Conservation (phyloP, 2,329 filamentous ascomycete species). For the Phyllachora maydis region DNA sequence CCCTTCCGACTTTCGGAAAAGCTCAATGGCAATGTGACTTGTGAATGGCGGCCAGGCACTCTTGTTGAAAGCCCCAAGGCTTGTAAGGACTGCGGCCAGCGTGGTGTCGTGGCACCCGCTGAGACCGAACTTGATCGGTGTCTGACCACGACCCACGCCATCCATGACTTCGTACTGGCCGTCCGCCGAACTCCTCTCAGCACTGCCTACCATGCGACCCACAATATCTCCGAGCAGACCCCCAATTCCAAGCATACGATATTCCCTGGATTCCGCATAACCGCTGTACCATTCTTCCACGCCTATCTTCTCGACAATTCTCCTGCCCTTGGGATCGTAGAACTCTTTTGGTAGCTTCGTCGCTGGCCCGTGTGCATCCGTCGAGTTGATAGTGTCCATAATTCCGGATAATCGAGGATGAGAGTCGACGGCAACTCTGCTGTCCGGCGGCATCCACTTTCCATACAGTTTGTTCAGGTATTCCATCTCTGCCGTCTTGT, state of each 20-base stretch:
- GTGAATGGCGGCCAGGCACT: conserved; percentile 83
- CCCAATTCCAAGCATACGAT: conserved; percentile 77
- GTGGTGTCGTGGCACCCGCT: conserved; percentile 90
- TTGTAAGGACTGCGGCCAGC: conserved; percentile 56
- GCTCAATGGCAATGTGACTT: conserved; percentile 74
- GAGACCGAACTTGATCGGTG: conserved; percentile 50
- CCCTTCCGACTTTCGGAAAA: conserved; percentile 42
- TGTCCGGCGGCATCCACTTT: conserved; percentile 65
- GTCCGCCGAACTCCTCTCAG: conserved; percentile 34
- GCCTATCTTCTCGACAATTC: conserved; percentile 52
- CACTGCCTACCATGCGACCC: conserved; percentile 47
- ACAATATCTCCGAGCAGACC: conserved; percentile 68
- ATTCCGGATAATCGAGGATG: conserved; percentile 73
- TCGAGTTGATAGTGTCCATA: conserved; percentile 87
- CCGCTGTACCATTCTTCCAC: conserved; percentile 89
- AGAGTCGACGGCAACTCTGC: conserved; percentile 59
- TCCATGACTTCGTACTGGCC: conserved; percentile 25
- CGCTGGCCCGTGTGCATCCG: conserved; percentile 59
- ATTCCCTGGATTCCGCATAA: conserved; percentile 68
- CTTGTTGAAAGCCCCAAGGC: conserved; percentile 56
- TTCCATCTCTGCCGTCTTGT: conserved; percentile 58
- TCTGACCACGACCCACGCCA: conserved; percentile 13
- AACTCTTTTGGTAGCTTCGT: conserved; percentile 71
- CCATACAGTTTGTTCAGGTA: conserved; percentile 61
- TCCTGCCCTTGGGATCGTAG: conserved; percentile 54